These are phyloP conservation scores for Lactuca saligna DNA, from an alignment of 129 eudicot genomes.

Conservation along the genomic window DNA sequence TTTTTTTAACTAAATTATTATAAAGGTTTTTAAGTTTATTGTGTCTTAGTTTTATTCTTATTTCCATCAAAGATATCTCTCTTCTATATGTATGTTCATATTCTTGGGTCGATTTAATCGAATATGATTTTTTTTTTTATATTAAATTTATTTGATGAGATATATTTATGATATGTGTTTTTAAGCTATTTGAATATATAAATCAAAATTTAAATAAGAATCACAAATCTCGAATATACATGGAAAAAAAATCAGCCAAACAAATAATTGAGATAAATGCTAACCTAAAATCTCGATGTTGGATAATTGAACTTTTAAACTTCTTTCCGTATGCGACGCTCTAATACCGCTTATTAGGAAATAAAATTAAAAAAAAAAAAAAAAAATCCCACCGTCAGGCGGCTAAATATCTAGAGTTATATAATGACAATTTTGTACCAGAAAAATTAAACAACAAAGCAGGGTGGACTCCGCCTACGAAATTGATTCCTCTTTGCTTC, in stretches of 20 bases:
- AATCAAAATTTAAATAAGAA: too few species aligned
- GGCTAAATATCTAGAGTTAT: constrained; percentile 16
- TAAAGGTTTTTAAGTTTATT: too few species aligned
- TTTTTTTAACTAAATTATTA: too few species aligned
- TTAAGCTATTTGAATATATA: too few species aligned
- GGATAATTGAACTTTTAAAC: background rate
- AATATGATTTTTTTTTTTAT: too few species aligned
- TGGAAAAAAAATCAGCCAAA: too few species aligned
- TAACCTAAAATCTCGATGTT: background rate
- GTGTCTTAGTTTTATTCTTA: too few species aligned
- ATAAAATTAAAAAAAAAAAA: background rate
- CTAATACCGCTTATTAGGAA: background rate
- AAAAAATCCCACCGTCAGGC: background rate
- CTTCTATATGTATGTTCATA: too few species aligned
- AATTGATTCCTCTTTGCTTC: constrained; percentile 11
- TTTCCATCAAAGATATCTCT: too few species aligned
- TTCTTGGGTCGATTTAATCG: too few species aligned
- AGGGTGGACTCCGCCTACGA: constrained; percentile 28
- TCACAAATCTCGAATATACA: background rate
- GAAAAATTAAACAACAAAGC: constrained; percentile 9
- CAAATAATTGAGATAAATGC: background rate
- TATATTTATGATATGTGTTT: too few species aligned
- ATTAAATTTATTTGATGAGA: too few species aligned
- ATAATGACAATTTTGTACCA: constrained; percentile 9
- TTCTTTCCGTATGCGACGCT: background rate